Evolutionary conservation across 83 land plant genomes (phyloP).

Genomic region (Thuja plicata): DNA sequence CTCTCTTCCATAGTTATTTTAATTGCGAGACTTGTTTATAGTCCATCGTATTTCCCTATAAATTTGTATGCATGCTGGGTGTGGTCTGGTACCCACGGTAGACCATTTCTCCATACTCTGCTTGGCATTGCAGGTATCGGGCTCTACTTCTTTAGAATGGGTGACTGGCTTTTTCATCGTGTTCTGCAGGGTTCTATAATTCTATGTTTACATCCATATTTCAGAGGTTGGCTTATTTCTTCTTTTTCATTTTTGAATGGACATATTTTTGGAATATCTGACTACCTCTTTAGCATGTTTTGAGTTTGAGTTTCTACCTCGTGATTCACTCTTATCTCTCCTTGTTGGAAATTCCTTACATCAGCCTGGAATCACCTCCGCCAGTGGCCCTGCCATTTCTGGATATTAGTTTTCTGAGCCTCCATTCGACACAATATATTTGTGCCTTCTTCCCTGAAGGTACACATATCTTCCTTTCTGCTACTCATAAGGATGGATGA

Average conservation of each 20-base stretch:
- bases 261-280: neutral
- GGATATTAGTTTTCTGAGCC: too few species aligned
- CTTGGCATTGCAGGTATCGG: too few species aligned
- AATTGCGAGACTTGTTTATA: too few species aligned
- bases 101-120: too few species aligned
- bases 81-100: too few species aligned
- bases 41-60: neutral
- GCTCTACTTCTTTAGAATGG: too few species aligned
- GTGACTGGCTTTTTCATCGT: neutral
- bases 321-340: neutral
- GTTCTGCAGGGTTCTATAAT: neutral
- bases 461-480: too few species aligned
- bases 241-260: neutral
- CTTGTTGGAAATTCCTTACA: neutral
- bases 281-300: neutral
- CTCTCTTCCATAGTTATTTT: too few species aligned
- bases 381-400: neutral
- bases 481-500: too few species aligned
- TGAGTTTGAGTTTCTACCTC: neutral
- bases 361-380: neutral
- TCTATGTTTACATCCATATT: neutral
- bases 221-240: neutral
- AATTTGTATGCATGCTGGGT: neutral
- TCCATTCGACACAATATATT: too few species aligned
- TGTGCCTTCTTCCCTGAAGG: too few species aligned